These are phyloP conservation scores for Saccharomycopsis sp. DNA, from an alignment of 805 yeast genomes.

Conservation along the genomic window DNA sequence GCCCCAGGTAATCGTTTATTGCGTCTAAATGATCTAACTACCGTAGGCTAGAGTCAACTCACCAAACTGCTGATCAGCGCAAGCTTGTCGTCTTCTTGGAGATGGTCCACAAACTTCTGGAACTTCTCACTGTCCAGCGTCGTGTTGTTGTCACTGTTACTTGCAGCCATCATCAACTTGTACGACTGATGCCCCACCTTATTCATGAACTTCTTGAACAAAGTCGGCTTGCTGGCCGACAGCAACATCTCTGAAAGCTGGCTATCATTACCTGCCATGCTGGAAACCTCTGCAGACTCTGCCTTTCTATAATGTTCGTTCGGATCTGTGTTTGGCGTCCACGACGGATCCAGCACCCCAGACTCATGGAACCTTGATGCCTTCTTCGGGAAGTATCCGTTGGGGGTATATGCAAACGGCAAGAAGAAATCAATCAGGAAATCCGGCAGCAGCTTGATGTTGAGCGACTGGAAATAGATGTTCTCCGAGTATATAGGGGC, in stretches of 20 bases:
- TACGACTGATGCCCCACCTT: background rate
- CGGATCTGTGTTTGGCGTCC: background rate
- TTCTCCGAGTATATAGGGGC: constrained; percentile 17
- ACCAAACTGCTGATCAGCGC: background rate
- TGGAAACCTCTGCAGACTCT: background rate
- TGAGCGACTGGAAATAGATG: constrained; percentile 12
- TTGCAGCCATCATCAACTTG: background rate
- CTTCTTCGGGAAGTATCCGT: background rate
- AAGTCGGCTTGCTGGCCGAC: background rate
- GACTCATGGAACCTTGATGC: background rate
- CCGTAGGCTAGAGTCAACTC: no score
- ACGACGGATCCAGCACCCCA: background rate
- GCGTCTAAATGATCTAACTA: no score
- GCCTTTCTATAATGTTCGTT: background rate
- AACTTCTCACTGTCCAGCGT: background rate
- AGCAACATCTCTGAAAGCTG: background rate
- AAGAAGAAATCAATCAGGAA: constrained; percentile 1
- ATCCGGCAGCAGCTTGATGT: constrained; percentile 4
- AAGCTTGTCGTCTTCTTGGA: background rate
- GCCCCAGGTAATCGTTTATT: no score
- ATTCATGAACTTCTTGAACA: background rate
- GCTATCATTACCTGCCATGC: background rate
- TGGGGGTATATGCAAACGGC: constrained; percentile 17
- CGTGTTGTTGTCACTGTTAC: background rate
- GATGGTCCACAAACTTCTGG: background rate